phyloP scores from a whole-genome alignment of 2,329 filamentous ascomycete species.

The Didymella glomerata region DNA sequence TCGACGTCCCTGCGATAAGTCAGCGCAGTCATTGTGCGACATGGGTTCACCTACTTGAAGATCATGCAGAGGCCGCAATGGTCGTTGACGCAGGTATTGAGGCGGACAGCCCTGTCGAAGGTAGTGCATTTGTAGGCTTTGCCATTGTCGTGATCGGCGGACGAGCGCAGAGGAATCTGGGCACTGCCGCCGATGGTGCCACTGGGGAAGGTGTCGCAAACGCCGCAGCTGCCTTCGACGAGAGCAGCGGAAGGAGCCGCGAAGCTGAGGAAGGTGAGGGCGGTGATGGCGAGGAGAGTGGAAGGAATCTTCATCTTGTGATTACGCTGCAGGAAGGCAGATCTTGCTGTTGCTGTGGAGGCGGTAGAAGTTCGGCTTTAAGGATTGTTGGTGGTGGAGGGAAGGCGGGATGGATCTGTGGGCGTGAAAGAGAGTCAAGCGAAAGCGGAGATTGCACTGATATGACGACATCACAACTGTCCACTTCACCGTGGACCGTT shows the following conservation, averaged over 20 bases:
- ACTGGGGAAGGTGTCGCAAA: conserved; percentile 10
- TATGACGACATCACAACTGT: not conserved
- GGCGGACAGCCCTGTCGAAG: conserved; percentile 7
- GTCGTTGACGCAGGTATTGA: conserved; percentile 9
- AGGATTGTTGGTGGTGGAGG: not conserved
- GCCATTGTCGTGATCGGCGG: not conserved
- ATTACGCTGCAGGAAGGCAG: not conserved
- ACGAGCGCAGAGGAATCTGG: conserved; percentile 10
- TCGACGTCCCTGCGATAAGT: not conserved
- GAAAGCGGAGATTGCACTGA: not conserved
- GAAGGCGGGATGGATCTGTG: not conserved
- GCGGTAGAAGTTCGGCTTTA: not conserved
- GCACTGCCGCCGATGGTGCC: conserved; percentile 6
- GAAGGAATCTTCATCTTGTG: not conserved
- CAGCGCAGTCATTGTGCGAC: not conserved
- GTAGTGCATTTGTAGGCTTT: conserved; percentile 14
- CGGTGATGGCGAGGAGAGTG: not conserved
- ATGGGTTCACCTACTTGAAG: conserved; percentile 4
- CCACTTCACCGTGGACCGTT: not conserved
- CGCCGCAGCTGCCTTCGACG: conserved; percentile 5
- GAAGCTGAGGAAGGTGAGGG: not conserved
- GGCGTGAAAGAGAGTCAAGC: not conserved
- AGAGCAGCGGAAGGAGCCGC: conserved; percentile 2
- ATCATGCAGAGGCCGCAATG: conserved; percentile 12
- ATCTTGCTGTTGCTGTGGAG: not conserved